Evolutionary conservation across 2,329 filamentous ascomycete species (phyloP).

Genomic region (Fragosphaeria purpurea): DNA sequence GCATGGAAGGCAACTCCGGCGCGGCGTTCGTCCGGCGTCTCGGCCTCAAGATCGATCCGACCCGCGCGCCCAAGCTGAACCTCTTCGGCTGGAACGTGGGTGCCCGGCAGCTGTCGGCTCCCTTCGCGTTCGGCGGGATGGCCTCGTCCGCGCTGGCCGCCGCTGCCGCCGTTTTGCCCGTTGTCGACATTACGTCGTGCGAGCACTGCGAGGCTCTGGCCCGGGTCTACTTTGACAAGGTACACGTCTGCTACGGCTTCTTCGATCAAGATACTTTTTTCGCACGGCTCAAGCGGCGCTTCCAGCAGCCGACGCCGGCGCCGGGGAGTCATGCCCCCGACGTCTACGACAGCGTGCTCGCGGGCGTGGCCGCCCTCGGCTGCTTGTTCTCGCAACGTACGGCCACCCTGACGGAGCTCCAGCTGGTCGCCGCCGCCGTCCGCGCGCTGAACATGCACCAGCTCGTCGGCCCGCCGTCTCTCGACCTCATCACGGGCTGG

Average conservation of each 20-base stretch:
- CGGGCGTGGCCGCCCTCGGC: constrained; percentile 45
- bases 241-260: constrained; percentile 44
- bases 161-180: neutral
- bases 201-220: constrained; percentile 36
- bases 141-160: no score
- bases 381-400: constrained; percentile 38
- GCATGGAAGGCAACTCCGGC: constrained; percentile 6
- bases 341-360: constrained; percentile 37
- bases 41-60: constrained; percentile 7
- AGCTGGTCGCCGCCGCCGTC: constrained; percentile 28
- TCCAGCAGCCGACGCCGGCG: constrained; percentile 17
- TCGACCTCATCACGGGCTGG: constrained; percentile 38
- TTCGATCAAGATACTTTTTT: constrained; percentile 24
- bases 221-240: constrained; percentile 40
- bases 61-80: constrained; percentile 5
- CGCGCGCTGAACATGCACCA: constrained; percentile 30
- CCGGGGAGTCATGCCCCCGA: constrained; percentile 16
- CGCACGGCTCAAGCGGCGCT: constrained; percentile 21
- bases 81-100: constrained; percentile 4
- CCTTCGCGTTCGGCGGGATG: neutral
- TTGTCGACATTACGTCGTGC: constrained; percentile 31
- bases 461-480: constrained; percentile 21
- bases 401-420: constrained; percentile 30
- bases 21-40: constrained; percentile 6
- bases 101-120: neutral